Evolutionary conservation across 768 basidiomycete species (phyloP).

Genomic region (Mycena belliarum): DNA sequence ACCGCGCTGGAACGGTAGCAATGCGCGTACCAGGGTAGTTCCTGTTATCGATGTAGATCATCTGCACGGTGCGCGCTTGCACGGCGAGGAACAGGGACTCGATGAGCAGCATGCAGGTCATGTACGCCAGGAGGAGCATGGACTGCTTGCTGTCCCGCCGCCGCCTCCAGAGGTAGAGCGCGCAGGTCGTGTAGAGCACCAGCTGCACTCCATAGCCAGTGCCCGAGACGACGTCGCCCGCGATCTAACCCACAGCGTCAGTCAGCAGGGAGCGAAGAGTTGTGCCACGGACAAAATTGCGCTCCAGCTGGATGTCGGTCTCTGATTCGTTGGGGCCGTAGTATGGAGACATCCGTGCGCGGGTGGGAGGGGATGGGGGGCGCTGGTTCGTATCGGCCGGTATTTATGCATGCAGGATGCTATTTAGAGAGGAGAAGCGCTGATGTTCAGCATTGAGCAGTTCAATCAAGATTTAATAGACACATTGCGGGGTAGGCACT

Average conservation of each 20-base stretch:
- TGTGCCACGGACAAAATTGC: slow-evolving; percentile 22
- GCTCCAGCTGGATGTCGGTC: slow-evolving; percentile 24
- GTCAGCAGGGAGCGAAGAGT: not conserved
- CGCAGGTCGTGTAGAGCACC: slow-evolving; percentile 38
- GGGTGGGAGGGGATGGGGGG: no score
- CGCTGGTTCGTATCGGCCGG: no score
- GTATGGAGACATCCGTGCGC: not conserved
- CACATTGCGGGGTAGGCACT: no score
- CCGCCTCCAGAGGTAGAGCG: slow-evolving; percentile 37
- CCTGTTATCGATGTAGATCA: slow-evolving; percentile 43
- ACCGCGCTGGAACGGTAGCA: not conserved
- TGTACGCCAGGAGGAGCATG: slow-evolving; percentile 38
- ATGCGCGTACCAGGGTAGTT: slow-evolving; percentile 37
- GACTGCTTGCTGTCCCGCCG: slow-evolving; percentile 30
- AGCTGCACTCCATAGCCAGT: slow-evolving; percentile 45
- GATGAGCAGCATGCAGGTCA: slow-evolving; percentile 37
- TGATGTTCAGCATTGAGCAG: no score
- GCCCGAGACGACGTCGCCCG: slow-evolving; percentile 43
- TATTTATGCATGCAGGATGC: no score
- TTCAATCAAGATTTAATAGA: no score
- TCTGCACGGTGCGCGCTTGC: slow-evolving; percentile 41
- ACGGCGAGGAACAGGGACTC: slow-evolving; percentile 40
- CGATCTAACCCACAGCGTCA: no score
- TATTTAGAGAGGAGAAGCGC: no score
- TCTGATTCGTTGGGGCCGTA: not conserved